phyloP scores from a whole-genome alignment of 1,284 basidiomycete genomes.

The Cutaneotrichosporon arboriforme region DNA sequence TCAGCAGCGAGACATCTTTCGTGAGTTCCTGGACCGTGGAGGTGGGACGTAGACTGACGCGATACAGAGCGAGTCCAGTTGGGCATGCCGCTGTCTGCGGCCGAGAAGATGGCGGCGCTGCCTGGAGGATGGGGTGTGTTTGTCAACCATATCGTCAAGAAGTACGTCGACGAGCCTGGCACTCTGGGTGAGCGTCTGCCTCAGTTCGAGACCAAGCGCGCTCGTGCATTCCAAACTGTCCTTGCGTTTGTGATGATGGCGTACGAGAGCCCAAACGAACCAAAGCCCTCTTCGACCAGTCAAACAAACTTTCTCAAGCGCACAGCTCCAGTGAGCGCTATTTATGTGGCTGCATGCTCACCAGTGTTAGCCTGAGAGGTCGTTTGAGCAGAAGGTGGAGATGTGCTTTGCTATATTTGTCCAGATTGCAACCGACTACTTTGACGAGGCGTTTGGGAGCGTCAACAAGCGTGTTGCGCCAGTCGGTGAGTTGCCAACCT shows the following conservation, averaged over 20 bases:
- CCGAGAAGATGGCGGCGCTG: constrained; percentile 43
- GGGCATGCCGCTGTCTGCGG: constrained; percentile 38
- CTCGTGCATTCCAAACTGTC: constrained; percentile 30
- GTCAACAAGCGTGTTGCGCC: constrained; percentile 32
- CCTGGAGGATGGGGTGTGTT: constrained; percentile 32
- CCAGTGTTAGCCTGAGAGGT: constrained; percentile 10
- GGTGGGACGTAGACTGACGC: constrained; percentile 2
- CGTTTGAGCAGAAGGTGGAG: constrained; percentile 27
- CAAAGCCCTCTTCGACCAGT: background rate
- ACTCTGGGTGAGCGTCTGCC: constrained; percentile 14
- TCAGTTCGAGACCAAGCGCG: constrained; percentile 24
- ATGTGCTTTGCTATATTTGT: constrained; percentile 32
- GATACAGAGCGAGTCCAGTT: constrained; percentile 43
- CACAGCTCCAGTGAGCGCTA: background rate
- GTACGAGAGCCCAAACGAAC: constrained; percentile 1
- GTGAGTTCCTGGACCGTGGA: constrained; percentile 22
- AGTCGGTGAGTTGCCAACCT: constrained; percentile 29
- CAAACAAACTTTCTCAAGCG: constrained; percentile 16
- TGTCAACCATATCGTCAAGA: constrained; percentile 29
- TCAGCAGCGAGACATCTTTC: constrained; percentile 45
- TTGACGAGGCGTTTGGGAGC: constrained; percentile 25
- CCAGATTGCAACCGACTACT: constrained; percentile 27
- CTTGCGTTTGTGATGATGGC: constrained; percentile 23
- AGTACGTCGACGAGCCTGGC: constrained; percentile 24
- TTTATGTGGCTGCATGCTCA: too few species aligned